Base-by-base conservation (phyloP, 345 rosid species). In the Adansonia digitata region DNA sequence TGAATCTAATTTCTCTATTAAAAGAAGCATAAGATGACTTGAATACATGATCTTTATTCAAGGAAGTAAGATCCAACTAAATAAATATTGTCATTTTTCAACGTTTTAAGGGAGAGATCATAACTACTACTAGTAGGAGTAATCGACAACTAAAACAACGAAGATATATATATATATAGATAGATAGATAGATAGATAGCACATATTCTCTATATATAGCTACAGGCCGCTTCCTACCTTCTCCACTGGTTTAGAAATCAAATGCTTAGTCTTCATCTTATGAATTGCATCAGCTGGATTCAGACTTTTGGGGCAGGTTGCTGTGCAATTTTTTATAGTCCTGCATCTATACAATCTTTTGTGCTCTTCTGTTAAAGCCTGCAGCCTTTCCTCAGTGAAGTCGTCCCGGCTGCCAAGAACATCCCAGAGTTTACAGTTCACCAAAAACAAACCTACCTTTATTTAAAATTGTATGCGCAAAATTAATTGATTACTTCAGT, bases 271-370 rank as follows among this genome's bases (percentile, higher is more conserved):
- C 86, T 89, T 91, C 89, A 87, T 91, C 76, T 79, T 86, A 5
- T 84, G 78, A 75, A 88, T 91, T 11, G 90, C 90, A 49, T 52
- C 81, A 1, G 90, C 91, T 17, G 90, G 93, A 59, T 85, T 48
- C 31, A 89, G 82, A 70, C 92, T 85, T 78, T 91, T 93, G 13
- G 97, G 93, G 74, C 92, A 89, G 10, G 87, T 80, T 0, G 75
- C 83, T 26, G 84, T 82, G 88, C 94, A 93, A 31, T 91, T 89
- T 83, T 81, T 75, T 52, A 86, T 89, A 15, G 84, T 75, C 79
- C 93, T 85, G 73, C 98, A 91, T 62, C 84, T 66, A 59, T 87
- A 88, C 9, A 91, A 70, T 77, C 67, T 88, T 78, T 74, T 89
- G 0, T 56, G 27, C 24, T 85, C 87, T 67, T 91, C 93, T 4